Evolutionary conservation across 345 rosid species (phyloP).

Genomic region (Populus alba): DNA sequence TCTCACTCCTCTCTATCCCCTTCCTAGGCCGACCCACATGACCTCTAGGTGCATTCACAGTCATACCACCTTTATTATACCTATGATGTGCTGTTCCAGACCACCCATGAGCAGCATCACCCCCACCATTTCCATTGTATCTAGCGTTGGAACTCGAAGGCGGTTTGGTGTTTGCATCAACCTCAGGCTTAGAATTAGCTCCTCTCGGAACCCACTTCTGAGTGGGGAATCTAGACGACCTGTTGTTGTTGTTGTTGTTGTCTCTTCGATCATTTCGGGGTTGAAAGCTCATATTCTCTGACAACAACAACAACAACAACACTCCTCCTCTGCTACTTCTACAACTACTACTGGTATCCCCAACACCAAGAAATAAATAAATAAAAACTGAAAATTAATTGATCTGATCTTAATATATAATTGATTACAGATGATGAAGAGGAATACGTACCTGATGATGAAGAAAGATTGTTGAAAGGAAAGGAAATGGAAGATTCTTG

Average conservation of each 20-base stretch:
- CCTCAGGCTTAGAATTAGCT: conserved; percentile 24
- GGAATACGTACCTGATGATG: background rate
- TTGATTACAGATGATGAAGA: too few species aligned
- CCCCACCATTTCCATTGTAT: conserved; percentile 18
- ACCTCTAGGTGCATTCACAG: conserved; percentile 26
- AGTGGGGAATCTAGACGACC: conserved; percentile 42
- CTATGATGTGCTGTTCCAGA: conserved; percentile 28
- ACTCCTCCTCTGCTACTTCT: background rate
- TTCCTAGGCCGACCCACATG: conserved; percentile 34
- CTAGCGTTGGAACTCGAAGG: conserved; percentile 18
- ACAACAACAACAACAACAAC: background rate
- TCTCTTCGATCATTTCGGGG: conserved; percentile 48
- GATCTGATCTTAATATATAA: too few species aligned
- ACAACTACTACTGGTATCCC: background rate
- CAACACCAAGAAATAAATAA: background rate
- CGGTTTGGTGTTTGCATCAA: conserved; percentile 16
- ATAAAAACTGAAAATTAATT: too few species aligned
- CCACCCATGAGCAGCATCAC: background rate
- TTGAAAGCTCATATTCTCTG: conserved; percentile 57
- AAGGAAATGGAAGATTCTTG: background rate
- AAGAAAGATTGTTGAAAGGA: background rate
- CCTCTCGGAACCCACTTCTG: conserved; percentile 76
- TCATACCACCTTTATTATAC: conserved; percentile 28
- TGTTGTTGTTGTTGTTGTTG: background rate
- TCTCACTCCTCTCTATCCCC: conserved; percentile 35